Evolutionary conservation across 352 stramenopile genomes (phyloP).

Genomic region (Phytophthora pseudosyringae): DNA sequence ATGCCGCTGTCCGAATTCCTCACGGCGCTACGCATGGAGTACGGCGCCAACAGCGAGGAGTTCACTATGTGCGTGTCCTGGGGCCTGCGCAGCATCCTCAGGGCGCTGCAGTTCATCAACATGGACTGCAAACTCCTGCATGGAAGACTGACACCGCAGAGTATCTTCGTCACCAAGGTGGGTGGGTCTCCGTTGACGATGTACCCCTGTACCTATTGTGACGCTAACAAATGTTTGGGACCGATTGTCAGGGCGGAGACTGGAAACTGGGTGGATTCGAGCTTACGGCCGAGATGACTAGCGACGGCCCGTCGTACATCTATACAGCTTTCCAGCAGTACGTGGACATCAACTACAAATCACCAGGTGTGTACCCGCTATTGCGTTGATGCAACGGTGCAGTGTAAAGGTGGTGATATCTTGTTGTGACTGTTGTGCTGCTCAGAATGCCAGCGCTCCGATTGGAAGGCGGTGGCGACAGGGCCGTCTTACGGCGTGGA

Average conservation of each 20-base stretch:
- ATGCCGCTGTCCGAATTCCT: slow-evolving; percentile 92
- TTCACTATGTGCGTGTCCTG: slow-evolving; percentile 91
- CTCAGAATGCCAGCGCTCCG: slow-evolving; percentile 80
- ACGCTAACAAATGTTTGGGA: neutral
- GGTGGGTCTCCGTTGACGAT: neutral
- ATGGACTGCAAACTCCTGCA: slow-evolving; percentile 95
- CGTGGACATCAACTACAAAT: slow-evolving; percentile 80
- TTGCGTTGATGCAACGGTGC: neutral
- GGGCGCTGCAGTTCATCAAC: slow-evolving; percentile 94
- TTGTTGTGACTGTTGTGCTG: slow-evolving; percentile 19
- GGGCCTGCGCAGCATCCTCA: slow-evolving; percentile 93
- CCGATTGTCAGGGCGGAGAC: slow-evolving; percentile 79
- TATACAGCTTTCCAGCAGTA: slow-evolving; percentile 89
- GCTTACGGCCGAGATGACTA: slow-evolving; percentile 87
- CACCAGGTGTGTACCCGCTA: slow-evolving; percentile 68
- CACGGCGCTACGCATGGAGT: slow-evolving; percentile 66
- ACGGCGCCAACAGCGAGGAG: slow-evolving; percentile 64
- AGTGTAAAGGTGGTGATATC: slow-evolving; percentile 7
- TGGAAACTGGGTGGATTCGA: slow-evolving; percentile 96
- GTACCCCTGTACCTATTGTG: neutral
- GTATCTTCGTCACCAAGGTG: slow-evolving; percentile 95
- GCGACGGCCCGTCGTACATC: slow-evolving; percentile 77
- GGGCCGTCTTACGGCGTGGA: slow-evolving; percentile 67
- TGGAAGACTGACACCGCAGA: slow-evolving; percentile 88
- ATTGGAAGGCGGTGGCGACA: slow-evolving; percentile 70